These are phyloP conservation scores for Diaporthe sp. DNA, from an alignment of 2,329 filamentous ascomycete species.

Conservation along the genomic window DNA sequence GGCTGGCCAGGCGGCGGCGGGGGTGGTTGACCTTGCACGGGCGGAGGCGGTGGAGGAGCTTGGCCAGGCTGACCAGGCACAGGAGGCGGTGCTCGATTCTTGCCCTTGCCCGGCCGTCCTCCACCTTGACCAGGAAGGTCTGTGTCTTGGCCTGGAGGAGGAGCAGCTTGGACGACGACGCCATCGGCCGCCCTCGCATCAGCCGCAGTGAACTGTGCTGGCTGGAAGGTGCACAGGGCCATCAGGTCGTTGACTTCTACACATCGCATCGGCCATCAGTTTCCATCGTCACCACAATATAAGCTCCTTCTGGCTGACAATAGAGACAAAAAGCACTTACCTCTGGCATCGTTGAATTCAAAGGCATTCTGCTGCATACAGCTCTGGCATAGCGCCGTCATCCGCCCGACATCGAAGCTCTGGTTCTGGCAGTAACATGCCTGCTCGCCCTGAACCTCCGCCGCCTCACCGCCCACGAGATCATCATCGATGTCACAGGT, in stretches of 20 bases:
- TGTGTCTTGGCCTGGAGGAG: background rate
- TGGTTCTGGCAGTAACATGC: constrained; percentile 7
- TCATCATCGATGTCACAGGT: constrained; percentile 2
- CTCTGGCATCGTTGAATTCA: background rate
- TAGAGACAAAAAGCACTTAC: background rate
- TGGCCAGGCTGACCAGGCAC: no score
- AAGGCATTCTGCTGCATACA: no score
- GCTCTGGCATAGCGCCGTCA: constrained; percentile 7
- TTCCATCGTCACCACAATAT: background rate
- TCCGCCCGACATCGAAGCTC: constrained; percentile 11
- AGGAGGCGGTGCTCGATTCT: no score
- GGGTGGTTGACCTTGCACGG: no score
- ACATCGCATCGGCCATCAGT: background rate
- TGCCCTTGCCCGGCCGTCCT: background rate
- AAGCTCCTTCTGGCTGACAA: background rate
- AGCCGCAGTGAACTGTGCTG: background rate
- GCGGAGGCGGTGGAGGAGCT: no score
- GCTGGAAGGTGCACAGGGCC: constrained; percentile 5
- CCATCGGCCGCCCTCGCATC: background rate
- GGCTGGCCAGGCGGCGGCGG: no score
- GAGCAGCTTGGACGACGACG: background rate
- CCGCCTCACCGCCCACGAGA: background rate
- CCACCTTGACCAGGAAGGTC: background rate
- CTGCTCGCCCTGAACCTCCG: constrained; percentile 6
- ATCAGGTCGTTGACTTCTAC: background rate